Percentiles rank a stretch among this genome's conserved stretches.
Evolutionary conservation across 768 basidiomycete genomes (phyloP).

Genomic region (Albatrellus ellisii): DNA sequence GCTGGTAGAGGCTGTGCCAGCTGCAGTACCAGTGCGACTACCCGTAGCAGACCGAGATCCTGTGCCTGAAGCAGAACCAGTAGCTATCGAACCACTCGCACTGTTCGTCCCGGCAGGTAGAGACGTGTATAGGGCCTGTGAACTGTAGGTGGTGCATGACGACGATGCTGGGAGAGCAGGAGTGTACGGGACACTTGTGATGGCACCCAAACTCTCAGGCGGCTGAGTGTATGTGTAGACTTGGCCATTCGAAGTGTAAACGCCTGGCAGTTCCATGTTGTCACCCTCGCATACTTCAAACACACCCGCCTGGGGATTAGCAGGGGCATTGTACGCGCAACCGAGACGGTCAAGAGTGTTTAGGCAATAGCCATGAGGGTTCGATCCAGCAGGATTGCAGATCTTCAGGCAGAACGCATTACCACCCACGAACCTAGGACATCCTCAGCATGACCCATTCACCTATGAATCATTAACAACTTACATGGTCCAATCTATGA

Average conservation of each 20-base stretch:
- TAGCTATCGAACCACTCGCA: not conserved
- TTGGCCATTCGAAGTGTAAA: conserved; percentile 28
- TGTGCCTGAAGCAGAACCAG: not conserved
- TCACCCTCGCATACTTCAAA: conserved; percentile 60
- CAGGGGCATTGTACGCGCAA: conserved; percentile 60
- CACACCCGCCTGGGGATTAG: conserved; percentile 37
- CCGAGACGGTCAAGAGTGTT: conserved; percentile 71
- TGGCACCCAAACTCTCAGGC: conserved; percentile 32
- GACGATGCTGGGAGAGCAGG: conserved; percentile 27
- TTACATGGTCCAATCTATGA: conserved; percentile 57
- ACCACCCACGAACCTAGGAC: conserved; percentile 57
- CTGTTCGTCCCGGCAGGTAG: conserved; percentile 5
- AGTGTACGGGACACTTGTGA: conserved; percentile 30
- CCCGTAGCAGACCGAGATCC: conserved; percentile 4
- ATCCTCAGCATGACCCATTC: not conserved
- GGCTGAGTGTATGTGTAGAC: conserved; percentile 34
- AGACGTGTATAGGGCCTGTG: conserved; percentile 23
- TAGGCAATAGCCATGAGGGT: conserved; percentile 44
- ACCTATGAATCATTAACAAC: conserved; percentile 13
- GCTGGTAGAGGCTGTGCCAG: conserved; percentile 1
- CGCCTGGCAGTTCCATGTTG: conserved; percentile 46
- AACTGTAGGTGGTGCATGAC: conserved; percentile 28
- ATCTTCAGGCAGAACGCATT: conserved; percentile 55
- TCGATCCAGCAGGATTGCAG: conserved; percentile 31
- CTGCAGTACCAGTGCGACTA: conserved; percentile 5